Conservation (phyloP, 2,329 filamentous ascomycete genomes). For the Pseudofabraea citricarpa region DNA sequence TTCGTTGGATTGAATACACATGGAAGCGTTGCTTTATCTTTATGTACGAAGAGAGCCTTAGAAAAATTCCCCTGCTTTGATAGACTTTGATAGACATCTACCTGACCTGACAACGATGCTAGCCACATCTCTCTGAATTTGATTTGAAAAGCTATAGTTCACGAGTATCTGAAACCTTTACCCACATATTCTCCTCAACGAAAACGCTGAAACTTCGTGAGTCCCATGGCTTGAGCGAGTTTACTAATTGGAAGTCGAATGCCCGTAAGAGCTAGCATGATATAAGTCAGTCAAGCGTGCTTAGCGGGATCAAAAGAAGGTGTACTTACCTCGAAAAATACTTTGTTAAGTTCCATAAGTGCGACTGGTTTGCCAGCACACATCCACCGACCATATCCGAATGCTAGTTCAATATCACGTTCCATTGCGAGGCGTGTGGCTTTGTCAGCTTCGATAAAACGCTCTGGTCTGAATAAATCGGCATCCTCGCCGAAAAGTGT, state of each 20-base stretch:
- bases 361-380: conserved; percentile 43
- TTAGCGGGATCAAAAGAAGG: background rate
- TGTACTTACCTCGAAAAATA: conserved; percentile 39
- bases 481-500: conserved; percentile 33
- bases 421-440: conserved; percentile 32
- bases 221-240: background rate
- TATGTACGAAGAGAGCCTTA: too few relatives aligned
- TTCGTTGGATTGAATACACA: too few relatives aligned
- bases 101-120: too few relatives aligned
- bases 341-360: conserved; percentile 43
- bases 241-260: conserved; percentile 3
- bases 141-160: too few relatives aligned
- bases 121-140: too few relatives aligned
- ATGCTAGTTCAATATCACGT: conserved; percentile 35
- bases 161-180: too few relatives aligned
- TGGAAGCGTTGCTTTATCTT: too few relatives aligned
- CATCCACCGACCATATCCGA: conserved; percentile 36
- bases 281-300: background rate
- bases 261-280: conserved; percentile 4
- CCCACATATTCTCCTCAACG: background rate
- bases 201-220: background rate
- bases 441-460: conserved; percentile 38
- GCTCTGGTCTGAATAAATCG: conserved; percentile 40
- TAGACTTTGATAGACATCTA: too few relatives aligned
- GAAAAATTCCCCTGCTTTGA: too few relatives aligned